Base-by-base conservation (phyloP, 768 basidiomycete genomes). In the Pleurotus citrinopileatus region DNA sequence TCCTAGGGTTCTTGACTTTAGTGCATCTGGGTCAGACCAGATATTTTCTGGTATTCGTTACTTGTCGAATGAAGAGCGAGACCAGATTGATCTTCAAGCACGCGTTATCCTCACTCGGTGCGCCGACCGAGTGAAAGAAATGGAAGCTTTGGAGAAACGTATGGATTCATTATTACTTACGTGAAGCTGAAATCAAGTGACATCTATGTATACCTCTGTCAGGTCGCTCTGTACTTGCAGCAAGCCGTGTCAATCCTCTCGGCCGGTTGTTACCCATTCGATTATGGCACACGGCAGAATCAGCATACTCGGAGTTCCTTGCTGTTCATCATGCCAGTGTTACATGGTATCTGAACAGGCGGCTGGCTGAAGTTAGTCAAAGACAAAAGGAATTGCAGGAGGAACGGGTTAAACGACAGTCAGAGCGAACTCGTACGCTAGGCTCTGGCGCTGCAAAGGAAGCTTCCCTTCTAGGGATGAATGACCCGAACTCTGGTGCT, bases 291-390 rank as follows among this genome's bases (percentile, higher is more conserved):
- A 80, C 84, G 65, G 72, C 71, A 53, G 72, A 79, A 25, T 70
- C 76, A 19, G 58, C 79, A 13, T 74, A 83, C 22, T 79, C 84
- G 22, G 85, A 90, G 53, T 85, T 89, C 63, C 77, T 90, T 60
- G 87, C 92, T n/a, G 92, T 93, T 3, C 97, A 99, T 67, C 91
- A 91, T 63, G 80, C 92, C n/a, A 83, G 89, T 62, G 82, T 99
- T 59, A 91, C 92, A 10, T 94, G 94, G 88, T 95, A 87, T 70
- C 82, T 99, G 53, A 88, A 81, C 64, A 79, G 88, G 47, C 82
- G 89, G 34, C 78, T 99, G 32, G 80, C 93, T 0, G 83, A 89
- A 57, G 82, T 87, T 22, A 88, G 91, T 60, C 84, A 91, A 62
- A 76, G 65, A 13, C 87, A 96, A 60, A 87, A 87, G 60, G 86